Percentiles rank a stretch among this genome's conserved stretches.
Conservation (phyloP, 306 rosid genomes). For the Castanea sativa region DNA sequence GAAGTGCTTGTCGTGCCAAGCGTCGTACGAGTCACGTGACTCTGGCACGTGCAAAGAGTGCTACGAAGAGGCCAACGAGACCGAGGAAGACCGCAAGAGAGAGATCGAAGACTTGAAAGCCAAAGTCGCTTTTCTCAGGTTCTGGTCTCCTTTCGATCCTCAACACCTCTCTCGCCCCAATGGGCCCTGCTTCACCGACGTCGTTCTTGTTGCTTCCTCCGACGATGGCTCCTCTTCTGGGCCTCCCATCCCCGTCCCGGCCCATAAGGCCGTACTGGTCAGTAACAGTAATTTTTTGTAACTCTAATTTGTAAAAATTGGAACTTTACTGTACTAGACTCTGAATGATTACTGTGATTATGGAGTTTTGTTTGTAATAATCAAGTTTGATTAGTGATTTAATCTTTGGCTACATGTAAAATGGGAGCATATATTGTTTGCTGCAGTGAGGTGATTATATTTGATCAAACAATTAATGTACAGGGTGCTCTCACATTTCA, state of each 20-base stretch:
- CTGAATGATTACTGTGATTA: too few relatives aligned
- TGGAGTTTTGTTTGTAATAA: too few relatives aligned
- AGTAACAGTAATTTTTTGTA: slow-evolving; percentile 7
- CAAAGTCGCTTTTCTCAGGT: slow-evolving; percentile 60
- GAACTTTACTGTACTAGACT: too few relatives aligned
- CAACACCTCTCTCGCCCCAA: slow-evolving; percentile 21
- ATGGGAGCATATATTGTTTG: too few relatives aligned
- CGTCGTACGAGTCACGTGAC: slow-evolving; percentile 23
- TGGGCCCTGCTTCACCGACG: slow-evolving; percentile 43
- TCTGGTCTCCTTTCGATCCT: slow-evolving; percentile 30
- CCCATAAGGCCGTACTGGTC: slow-evolving; percentile 82
- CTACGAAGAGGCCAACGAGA: slow-evolving; percentile 79
- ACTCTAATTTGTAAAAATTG: too few relatives aligned
- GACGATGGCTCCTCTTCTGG: slow-evolving; percentile 17
- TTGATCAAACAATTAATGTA: too few relatives aligned
- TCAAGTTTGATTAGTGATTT: too few relatives aligned
- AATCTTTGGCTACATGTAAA: too few relatives aligned
- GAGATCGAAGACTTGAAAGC: slow-evolving; percentile 76
- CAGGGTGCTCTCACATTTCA: too few relatives aligned
- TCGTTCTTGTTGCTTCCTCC: slow-evolving; percentile 48
- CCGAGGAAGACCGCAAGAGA: slow-evolving; percentile 65
- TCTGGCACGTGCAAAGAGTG: slow-evolving; percentile 84
- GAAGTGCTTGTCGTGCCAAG: slow-evolving; percentile 55
- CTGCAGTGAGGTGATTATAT: too few relatives aligned
- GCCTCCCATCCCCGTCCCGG: slow-evolving; percentile 45